A percentile compares a stretch with the other conserved stretches of the same genome.
phyloP scores from a whole-genome alignment of 2,329 filamentous ascomycete genomes.

The Cladosporium cucumerinum region DNA sequence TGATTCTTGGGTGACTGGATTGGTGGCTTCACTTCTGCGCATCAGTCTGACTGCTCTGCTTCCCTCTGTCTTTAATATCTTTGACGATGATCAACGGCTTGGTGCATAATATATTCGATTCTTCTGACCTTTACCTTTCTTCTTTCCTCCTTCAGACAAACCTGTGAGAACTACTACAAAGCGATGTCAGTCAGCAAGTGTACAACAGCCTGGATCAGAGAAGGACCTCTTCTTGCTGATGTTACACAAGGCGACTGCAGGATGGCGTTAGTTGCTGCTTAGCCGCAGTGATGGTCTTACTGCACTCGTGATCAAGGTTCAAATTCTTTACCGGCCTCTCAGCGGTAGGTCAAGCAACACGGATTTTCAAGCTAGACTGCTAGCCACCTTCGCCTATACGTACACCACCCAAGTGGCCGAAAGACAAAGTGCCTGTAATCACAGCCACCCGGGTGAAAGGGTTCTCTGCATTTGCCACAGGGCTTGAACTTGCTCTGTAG shows the following conservation, averaged over 20 bases:
- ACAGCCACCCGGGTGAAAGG: background rate
- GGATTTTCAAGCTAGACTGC: background rate
- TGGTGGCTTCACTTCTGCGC: conserved; percentile 7
- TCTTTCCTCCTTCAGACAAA: background rate
- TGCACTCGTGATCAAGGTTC: background rate
- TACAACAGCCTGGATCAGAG: background rate
- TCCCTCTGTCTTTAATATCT: background rate
- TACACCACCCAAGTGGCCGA: background rate
- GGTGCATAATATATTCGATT: conserved; percentile 13
- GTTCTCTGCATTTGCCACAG: background rate
- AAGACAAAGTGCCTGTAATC: background rate
- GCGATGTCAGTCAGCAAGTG: background rate
- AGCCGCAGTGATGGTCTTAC: background rate
- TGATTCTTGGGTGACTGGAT: conserved; percentile 8
- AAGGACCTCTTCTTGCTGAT: background rate
- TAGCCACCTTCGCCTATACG: background rate
- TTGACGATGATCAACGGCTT: conserved; percentile 4
- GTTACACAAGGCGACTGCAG: background rate
- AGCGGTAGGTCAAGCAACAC: background rate
- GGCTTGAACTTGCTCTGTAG: background rate
- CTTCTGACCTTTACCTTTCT: background rate
- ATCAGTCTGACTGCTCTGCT: conserved; percentile 12
- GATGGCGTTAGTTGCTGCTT: background rate
- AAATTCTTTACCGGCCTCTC: background rate
- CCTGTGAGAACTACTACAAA: background rate